Percentiles rank a stretch among this genome's conserved stretches.
These are phyloP conservation scores for Aspergillus heteromorphus DNA, from an alignment of 495 filamentous ascomycete species.

Conservation along the genomic window DNA sequence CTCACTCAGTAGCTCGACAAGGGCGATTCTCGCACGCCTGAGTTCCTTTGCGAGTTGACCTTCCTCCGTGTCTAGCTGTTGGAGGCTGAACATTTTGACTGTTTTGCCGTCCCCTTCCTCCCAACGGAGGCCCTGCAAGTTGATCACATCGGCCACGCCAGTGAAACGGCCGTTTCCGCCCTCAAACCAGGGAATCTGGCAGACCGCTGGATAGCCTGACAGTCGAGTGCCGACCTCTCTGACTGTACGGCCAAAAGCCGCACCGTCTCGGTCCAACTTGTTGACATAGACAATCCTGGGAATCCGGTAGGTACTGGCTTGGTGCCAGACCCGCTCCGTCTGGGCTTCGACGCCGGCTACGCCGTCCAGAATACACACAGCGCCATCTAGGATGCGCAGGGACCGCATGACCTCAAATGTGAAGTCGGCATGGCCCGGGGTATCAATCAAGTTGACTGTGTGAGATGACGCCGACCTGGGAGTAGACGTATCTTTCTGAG, in stretches of 20 bases:
- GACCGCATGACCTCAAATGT: constrained; percentile 96
- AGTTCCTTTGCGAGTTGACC: constrained; percentile 61
- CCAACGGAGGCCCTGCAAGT: constrained; percentile 49
- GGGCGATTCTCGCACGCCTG: constrained; percentile 63
- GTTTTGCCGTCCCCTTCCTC: constrained; percentile 60
- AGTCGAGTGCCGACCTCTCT: constrained; percentile 78
- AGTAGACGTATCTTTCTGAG: constrained; percentile 13
- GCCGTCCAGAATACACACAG: constrained; percentile 91
- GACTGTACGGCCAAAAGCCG: constrained; percentile 81
- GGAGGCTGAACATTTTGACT: constrained; percentile 45
- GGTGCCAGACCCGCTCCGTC: constrained; percentile 94
- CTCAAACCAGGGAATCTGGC: constrained; percentile 91
- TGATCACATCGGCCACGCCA: constrained; percentile 80
- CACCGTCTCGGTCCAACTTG: constrained; percentile 93
- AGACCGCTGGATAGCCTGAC: constrained; percentile 79
- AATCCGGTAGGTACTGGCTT: constrained; percentile 79
- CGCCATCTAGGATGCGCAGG: constrained; percentile 87
- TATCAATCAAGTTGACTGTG: constrained; percentile 93
- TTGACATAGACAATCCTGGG: constrained; percentile 88
- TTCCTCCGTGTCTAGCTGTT: constrained; percentile 48
- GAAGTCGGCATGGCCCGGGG: constrained; percentile 96
- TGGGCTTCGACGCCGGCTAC: constrained; percentile 98
- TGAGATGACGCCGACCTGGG: constrained; percentile 46
- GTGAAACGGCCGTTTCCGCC: constrained; percentile 64
- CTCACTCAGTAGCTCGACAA: constrained; percentile 81